Evolutionary conservation across 139 green algal species (phyloP).

Genomic region (Volvox africanus): DNA sequence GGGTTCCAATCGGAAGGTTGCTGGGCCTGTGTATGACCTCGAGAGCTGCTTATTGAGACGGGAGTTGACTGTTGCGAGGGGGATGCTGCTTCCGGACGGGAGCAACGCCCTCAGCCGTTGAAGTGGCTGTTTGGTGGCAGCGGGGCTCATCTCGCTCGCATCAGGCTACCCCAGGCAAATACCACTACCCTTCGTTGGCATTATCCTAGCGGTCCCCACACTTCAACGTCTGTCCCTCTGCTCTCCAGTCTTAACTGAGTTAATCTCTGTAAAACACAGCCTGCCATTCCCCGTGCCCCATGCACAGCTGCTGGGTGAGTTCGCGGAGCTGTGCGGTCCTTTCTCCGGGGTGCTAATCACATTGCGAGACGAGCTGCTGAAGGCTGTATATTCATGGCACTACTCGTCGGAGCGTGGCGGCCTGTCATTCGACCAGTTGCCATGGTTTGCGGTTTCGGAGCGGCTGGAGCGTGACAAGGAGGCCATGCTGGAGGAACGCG

Average conservation of each 20-base stretch:
- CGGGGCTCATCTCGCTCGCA: too few relatives aligned
- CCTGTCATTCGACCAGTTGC: slow-evolving; percentile 69
- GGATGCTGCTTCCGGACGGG: too few relatives aligned
- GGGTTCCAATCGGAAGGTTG: too few relatives aligned
- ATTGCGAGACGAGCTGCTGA: slow-evolving; percentile 65
- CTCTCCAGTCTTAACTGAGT: too few relatives aligned
- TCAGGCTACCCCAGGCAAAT: too few relatives aligned
- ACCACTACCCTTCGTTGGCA: neutral
- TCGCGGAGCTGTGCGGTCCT: slow-evolving; percentile 69
- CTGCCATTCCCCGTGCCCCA: neutral
- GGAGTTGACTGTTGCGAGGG: too few relatives aligned
- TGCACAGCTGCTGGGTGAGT: slow-evolving; percentile 68
- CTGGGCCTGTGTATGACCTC: too few relatives aligned
- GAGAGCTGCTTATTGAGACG: too few relatives aligned
- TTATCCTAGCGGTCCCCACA: neutral
- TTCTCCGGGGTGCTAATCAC: slow-evolving; percentile 55
- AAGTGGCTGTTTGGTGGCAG: too few relatives aligned
- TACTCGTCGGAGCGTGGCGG: slow-evolving; percentile 52
- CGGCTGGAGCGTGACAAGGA: slow-evolving; percentile 67
- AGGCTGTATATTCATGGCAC: slow-evolving; percentile 21
- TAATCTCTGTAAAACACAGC: too few relatives aligned
- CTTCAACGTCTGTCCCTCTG: too few relatives aligned
- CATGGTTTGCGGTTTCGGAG: slow-evolving; percentile 65
- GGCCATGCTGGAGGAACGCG: slow-evolving; percentile 56
- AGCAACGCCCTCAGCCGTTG: too few relatives aligned